Conservation (phyloP, 1,284 basidiomycete species). For the Leccinum insigne region DNA sequence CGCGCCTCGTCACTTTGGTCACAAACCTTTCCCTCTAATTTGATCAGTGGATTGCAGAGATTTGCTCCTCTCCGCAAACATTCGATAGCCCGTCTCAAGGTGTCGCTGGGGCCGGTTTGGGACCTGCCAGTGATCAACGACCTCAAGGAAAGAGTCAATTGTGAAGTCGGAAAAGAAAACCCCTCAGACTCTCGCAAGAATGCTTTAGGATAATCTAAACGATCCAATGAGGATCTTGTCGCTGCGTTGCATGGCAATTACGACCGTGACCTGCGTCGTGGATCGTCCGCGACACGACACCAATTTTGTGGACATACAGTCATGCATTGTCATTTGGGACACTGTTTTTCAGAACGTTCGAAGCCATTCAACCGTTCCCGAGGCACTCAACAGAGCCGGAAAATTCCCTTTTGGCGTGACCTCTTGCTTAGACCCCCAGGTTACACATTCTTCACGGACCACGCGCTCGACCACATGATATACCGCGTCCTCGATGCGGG, state of each 20-base stretch:
- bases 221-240: constrained; percentile 33
- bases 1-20: constrained; percentile 43
- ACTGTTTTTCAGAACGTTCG: constrained; percentile 47
- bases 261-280: constrained; percentile 45
- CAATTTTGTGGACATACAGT: constrained; percentile 50
- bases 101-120: constrained; percentile 26
- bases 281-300: constrained; percentile 67
- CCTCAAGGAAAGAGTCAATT: constrained; percentile 40
- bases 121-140: constrained; percentile 37
- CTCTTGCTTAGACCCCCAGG: constrained; percentile 41
- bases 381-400: constrained; percentile 53
- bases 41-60: constrained; percentile 44
- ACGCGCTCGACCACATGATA: constrained; percentile 73
- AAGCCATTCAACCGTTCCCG: constrained; percentile 59
- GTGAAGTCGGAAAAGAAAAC: constrained; percentile 29
- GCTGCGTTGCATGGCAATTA: constrained; percentile 44
- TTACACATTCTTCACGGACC: constrained; percentile 55
- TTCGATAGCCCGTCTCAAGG: constrained; percentile 37
- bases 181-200: constrained; percentile 20
- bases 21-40: constrained; percentile 46
- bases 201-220: not conserved
- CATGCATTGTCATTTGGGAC: too few relatives aligned
- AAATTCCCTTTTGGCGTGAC: constrained; percentile 54
- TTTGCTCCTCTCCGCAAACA: constrained; percentile 37
- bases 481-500: constrained; percentile 56